Conservation (phyloP, 805 yeast species). For the Yarrowia yakushimensis region DNA sequence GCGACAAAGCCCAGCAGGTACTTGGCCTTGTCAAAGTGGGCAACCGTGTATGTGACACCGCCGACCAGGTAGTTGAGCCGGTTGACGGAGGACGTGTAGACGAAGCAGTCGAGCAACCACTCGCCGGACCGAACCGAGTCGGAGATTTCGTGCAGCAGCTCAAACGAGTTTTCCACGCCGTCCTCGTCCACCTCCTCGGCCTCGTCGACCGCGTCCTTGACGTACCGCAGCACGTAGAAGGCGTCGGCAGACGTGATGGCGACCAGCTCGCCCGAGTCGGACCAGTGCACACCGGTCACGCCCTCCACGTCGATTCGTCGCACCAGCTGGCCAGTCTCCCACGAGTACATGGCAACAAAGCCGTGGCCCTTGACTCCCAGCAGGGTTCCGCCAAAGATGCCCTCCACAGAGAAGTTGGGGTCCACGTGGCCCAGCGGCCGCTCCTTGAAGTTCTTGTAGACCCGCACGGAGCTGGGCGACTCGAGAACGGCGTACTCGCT, state of each 20-base stretch:
- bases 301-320: constrained; percentile 82
- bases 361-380: constrained; percentile 76
- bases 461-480: constrained; percentile 57
- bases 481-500: constrained; percentile 82
- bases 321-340: constrained; percentile 84
- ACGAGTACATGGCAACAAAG: constrained; percentile 83
- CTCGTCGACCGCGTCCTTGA: constrained; percentile 57
- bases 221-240: constrained; percentile 73
- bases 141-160: constrained; percentile 73
- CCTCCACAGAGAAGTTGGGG: constrained; percentile 59
- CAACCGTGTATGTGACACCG: constrained; percentile 84
- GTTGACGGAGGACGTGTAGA: constrained; percentile 81
- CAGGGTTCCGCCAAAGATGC: constrained; percentile 83
- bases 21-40: constrained; percentile 86
- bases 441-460: constrained; percentile 83
- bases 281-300: constrained; percentile 81
- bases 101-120: constrained; percentile 97
- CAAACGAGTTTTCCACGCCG: constrained; percentile 84
- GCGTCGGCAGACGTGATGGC: constrained; percentile 67
- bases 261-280: constrained; percentile 86
- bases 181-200: constrained; percentile 60
- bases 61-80: constrained; percentile 94
- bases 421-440: constrained; percentile 58
- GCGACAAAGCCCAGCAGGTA: constrained; percentile 86
- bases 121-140: constrained; percentile 84